Base-by-base conservation (phyloP, 2,329 filamentous ascomycete species). In the Aspergillus neoniger region DNA sequence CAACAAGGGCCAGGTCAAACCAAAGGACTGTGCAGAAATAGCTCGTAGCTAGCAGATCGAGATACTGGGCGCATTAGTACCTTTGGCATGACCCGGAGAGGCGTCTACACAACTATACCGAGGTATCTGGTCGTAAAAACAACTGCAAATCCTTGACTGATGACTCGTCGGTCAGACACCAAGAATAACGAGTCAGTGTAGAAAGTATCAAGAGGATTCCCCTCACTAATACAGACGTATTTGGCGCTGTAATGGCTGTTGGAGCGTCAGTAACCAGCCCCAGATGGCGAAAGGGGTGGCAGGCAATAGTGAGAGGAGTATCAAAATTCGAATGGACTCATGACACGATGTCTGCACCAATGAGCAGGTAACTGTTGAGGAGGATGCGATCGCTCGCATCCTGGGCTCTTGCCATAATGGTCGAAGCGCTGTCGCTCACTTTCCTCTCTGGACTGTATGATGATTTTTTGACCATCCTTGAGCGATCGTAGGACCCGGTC, bases 391-490 rank as follows among this genome's bases (percentile, higher is more conserved):
- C 69, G 9, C 19, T 44, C 25, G 60, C 58, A 67, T 68, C 63
- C 62, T 65, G 63, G 65, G 64, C 63, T 71, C 68, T 72, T 71
- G 56, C 70, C 67, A 55, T 48, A 60, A 66, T 63, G 21, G 70
- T 69, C 50, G 53, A 71, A 55, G 61, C 57, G 58, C 38, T 59
- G 70, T 62, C 64, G 58, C 62, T 71, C 68, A 55, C 63, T 63
- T 63, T 68, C 68, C 63, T 58, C 61, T 65, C 48, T 56, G 47
- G 65, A 66, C 61, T 56, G 60, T 43, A 21, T 28, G 55, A 69
- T 66, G 67, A 67, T 68, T 64, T 69, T 68, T 64, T 69, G 69
- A 70, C 69, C 70, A 57, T 67, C 67, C 61, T 60, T 64, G 66
- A 69, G 64, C 65, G 65, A 69, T 70, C 65, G 64, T 53, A 62